Evolutionary conservation across 208 protist genomes (phyloP), one percentile per base, ranked within the genome.

Genomic region (Phytomonas serpens): DNA sequence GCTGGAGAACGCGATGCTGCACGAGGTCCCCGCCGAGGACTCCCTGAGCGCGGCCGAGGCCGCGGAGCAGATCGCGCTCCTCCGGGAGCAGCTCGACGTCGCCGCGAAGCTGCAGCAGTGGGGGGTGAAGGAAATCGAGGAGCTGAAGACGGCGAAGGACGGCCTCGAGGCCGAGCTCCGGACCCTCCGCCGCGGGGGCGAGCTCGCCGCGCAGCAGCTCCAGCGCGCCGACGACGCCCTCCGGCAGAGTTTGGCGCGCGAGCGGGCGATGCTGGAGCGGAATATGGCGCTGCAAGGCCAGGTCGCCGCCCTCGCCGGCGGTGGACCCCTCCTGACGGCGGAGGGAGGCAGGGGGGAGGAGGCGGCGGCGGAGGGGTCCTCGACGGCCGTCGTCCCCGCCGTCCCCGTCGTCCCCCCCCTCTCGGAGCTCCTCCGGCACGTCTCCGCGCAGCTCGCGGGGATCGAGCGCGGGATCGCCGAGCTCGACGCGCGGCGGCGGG

Each of bases 41-140:
- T 77, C 84, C 3, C 52, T 92, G 47, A 85, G 89, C 65, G 83
- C 83, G 27, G 84, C 79, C 0, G 90, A 95, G 75, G 87, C 86
- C 2, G 73, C 80, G 23, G 84, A 90, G 74, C 80, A 86, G 40
- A 86, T 92, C 33, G 76, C 84, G 4, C 68, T 75, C 37, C 74
- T 94, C 42, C 79, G 77, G 16, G 84, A 81, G 23, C 66, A 92
- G 67, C 79, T 92, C n/a, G 66, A 70, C 0, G 82, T 83, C 27
- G 68, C 83, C 9, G 68, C 77, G 68, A 76, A 86, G 76, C 51
- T 80, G 31, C 76, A 74, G 38, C 72, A 82, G 30, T 69, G 67
- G 19, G 62, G 82, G n/a, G 51, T 77, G 14, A 61, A 51, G 9
- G 74, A 83, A 40, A 62, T 77, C 61, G 65, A 68, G 64, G 69